Conservation (phyloP, 2,329 filamentous ascomycete genomes). For the Claviceps sp. region DNA sequence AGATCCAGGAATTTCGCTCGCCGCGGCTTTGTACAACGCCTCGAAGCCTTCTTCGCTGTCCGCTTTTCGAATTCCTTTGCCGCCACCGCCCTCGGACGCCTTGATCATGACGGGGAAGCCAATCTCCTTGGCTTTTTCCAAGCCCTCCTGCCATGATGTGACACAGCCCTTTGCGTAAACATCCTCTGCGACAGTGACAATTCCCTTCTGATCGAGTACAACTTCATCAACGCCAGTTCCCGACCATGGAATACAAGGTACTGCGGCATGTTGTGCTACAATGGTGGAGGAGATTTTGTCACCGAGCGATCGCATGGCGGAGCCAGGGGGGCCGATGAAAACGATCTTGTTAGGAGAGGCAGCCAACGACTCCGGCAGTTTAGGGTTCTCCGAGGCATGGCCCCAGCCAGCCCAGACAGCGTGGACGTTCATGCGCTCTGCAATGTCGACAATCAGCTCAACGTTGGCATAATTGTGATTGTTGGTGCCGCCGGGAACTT, state of each 20-base stretch:
- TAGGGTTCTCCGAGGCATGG: constrained; percentile 97
- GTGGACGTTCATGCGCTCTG: constrained; percentile 96
- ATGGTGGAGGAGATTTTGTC: constrained; percentile 99
- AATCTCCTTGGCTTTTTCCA: constrained; percentile 74
- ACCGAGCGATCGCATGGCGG: constrained; percentile 95
- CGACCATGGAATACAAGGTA: constrained; percentile 99
- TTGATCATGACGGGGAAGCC: constrained; percentile 99
- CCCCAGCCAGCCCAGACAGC: constrained; percentile 99
- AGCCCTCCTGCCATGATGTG: constrained; percentile 75
- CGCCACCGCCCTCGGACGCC: constrained; percentile 97
- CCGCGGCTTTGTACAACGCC: constrained; percentile 83
- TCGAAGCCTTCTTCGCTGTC: constrained; percentile 73
- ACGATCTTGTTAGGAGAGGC: constrained; percentile 97
- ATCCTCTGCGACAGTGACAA: constrained; percentile 81
- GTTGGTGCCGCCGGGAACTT: constrained; percentile 96
- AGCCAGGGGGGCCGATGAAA: constrained; percentile 95
- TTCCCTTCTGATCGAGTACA: constrained; percentile 62
- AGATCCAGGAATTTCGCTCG: constrained; percentile 93
- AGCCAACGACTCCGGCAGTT: constrained; percentile 87
- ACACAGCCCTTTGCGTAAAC: constrained; percentile 88
- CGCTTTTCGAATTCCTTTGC: constrained; percentile 98
- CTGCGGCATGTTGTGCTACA: constrained; percentile 89
- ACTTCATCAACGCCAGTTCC: constrained; percentile 83
- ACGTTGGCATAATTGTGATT: constrained; percentile 99
- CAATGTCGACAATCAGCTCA: constrained; percentile 95